phyloP scores from a whole-genome alignment of 768 basidiomycete species.

The Hygrocybe punicea region DNA sequence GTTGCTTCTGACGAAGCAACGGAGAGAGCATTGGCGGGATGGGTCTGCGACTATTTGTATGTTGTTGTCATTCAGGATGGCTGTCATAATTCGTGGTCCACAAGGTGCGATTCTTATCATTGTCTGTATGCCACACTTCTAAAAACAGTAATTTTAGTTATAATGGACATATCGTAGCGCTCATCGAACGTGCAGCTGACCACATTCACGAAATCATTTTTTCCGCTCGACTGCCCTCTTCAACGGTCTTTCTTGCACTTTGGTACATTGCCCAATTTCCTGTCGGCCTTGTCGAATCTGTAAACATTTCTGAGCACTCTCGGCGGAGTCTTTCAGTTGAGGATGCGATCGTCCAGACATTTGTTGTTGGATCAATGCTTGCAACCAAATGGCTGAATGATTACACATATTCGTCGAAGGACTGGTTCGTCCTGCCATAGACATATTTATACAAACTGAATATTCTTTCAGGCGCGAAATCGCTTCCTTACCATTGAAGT shows the following conservation, averaged over 20 bases:
- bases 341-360: constrained; percentile 47
- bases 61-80: not conserved
- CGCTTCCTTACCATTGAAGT: constrained; percentile 3
- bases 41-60: not conserved
- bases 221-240: not conserved
- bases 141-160: too few species aligned
- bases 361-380: constrained; percentile 52
- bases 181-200: not conserved
- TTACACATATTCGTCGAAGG: constrained; percentile 48
- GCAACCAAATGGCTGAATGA: constrained; percentile 66
- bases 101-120: too few species aligned
- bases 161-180: too few species aligned
- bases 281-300: not conserved
- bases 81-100: too few species aligned
- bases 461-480: not conserved
- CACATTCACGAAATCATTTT: not conserved
- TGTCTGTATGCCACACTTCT: too few species aligned
- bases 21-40: not conserved
- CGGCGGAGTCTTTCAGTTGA: constrained; percentile 21
- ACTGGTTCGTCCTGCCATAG: constrained; percentile 41
- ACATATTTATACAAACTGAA: not conserved
- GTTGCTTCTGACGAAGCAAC: not conserved
- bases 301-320: constrained; percentile 34
- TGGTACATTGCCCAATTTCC: constrained; percentile 55
- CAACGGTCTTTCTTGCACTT: constrained; percentile 49